A percentile compares a stretch with the other conserved stretches of the same genome.
phyloP scores from a whole-genome alignment of 768 basidiomycete genomes.

The Boletus pseudo-olivaceus region DNA sequence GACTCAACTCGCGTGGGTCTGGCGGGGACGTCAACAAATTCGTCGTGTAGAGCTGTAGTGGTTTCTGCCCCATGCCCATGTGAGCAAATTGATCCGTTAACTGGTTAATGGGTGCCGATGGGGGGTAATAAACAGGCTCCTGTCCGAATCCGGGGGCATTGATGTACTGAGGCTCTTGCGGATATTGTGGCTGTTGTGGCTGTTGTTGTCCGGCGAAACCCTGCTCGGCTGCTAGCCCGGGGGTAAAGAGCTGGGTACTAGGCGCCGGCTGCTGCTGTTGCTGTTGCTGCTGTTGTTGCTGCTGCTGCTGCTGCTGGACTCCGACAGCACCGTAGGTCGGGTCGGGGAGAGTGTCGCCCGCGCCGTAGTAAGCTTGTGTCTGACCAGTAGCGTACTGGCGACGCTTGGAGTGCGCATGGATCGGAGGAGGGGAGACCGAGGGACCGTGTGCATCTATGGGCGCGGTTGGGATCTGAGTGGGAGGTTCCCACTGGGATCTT shows the following conservation, averaged over 20 bases:
- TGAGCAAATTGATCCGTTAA: slow-evolving; percentile 83
- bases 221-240: slow-evolving; percentile 70
- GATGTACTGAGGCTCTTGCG: slow-evolving; percentile 41
- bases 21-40: slow-evolving; percentile 93
- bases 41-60: slow-evolving; percentile 75
- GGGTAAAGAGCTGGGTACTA: slow-evolving; percentile 70
- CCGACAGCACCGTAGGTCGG: slow-evolving; percentile 40
- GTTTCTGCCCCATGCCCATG: slow-evolving; percentile 85
- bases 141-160: slow-evolving; percentile 44
- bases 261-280: slow-evolving; percentile 33
- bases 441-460: slow-evolving; percentile 41
- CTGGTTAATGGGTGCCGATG: slow-evolving; percentile 47
- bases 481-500: slow-evolving; percentile 87
- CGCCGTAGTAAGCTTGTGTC: slow-evolving; percentile 82
- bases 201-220: slow-evolving; percentile 65
- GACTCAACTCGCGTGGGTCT: slow-evolving; percentile 79
- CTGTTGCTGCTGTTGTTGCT: not conserved
- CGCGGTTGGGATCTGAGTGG: slow-evolving; percentile 38
- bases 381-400: slow-evolving; percentile 95
- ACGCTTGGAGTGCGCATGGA: slow-evolving; percentile 56
- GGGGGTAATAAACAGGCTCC: slow-evolving; percentile 38
- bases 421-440: slow-evolving; percentile 43
- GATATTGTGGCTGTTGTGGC: slow-evolving; percentile 45
- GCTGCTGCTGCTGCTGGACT: slow-evolving; percentile 16
- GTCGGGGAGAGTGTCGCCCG: slow-evolving; percentile 42